Evolutionary conservation across 2,329 filamentous ascomycete genomes (phyloP).

Genomic region (Pseudogymnoascus sp.): DNA sequence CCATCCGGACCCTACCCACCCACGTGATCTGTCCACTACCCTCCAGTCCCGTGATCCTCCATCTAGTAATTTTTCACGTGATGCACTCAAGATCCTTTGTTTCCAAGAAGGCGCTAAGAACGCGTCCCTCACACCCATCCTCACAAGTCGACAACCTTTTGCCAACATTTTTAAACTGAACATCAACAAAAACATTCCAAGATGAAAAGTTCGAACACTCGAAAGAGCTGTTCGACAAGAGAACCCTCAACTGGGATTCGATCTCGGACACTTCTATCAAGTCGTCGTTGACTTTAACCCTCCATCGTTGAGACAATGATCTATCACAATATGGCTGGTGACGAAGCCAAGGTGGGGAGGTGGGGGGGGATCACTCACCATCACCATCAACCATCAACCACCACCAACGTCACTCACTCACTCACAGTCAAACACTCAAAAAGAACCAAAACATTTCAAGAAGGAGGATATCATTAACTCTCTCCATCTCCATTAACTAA

Average conservation of each 20-base stretch:
- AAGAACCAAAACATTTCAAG: not conserved
- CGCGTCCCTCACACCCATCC: not conserved
- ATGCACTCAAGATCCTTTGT: too few species aligned
- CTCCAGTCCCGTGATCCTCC: too few species aligned
- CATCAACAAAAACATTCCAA: not conserved
- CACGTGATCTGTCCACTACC: too few species aligned
- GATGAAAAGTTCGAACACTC: not conserved
- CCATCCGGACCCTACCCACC: too few species aligned
- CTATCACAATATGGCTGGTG: not conserved
- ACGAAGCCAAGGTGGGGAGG: not conserved
- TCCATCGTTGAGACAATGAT: not conserved
- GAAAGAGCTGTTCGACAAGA: not conserved
- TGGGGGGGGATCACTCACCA: not conserved
- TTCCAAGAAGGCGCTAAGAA: not conserved
- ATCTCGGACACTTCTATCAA: not conserved
- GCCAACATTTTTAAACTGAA: not conserved
- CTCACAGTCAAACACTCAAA: too few species aligned
- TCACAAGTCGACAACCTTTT: not conserved
- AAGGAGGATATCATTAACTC: not conserved
- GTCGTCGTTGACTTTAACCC: not conserved
- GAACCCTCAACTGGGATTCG: not conserved
- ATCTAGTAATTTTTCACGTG: too few species aligned
- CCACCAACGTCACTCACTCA: not conserved
- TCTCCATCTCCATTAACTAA: slow-evolving; percentile 23
- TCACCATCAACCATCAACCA: not conserved